Conservation (phyloP, 2,329 filamentous ascomycete genomes). For the Sporothrix pallida region DNA sequence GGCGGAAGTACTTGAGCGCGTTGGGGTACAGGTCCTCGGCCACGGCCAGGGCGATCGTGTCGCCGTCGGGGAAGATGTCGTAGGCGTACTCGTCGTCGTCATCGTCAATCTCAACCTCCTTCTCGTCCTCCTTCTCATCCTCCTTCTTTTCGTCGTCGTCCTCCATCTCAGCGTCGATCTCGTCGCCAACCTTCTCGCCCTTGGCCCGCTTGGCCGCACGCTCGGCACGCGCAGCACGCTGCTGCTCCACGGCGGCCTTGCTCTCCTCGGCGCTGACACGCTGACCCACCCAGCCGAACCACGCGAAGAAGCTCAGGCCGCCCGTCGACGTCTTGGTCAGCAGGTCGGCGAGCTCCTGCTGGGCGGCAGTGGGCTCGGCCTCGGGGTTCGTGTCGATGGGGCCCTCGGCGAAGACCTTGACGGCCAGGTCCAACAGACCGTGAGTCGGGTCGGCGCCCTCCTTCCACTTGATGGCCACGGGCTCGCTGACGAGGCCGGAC, state of each 20-base stretch:
- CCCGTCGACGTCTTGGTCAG: constrained; percentile 67
- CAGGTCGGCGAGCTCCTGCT: too few species aligned
- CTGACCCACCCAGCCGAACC: constrained; percentile 79
- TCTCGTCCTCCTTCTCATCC: constrained; percentile 52
- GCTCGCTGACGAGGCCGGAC: constrained; percentile 83
- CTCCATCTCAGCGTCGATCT: constrained; percentile 40
- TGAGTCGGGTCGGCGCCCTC: constrained; percentile 81
- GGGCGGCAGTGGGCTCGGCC: constrained; percentile 55
- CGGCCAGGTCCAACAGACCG: constrained; percentile 76
- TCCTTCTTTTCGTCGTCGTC: constrained; percentile 45
- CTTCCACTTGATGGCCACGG: constrained; percentile 88
- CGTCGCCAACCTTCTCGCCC: constrained; percentile 44
- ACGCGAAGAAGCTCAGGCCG: constrained; percentile 82
- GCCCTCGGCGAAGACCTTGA: constrained; percentile 70
- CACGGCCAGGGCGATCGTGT: constrained; percentile 79
- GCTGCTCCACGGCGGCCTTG: constrained; percentile 63
- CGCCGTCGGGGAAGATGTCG: constrained; percentile 88
- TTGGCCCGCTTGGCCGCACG: constrained; percentile 42
- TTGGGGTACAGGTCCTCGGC: constrained; percentile 88
- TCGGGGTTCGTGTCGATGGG: constrained; percentile 41
- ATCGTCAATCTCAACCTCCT: constrained; percentile 55
- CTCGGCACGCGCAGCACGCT: constrained; percentile 49
- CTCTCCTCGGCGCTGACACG: constrained; percentile 76
- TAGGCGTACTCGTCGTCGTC: constrained; percentile 63
- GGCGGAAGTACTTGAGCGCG: constrained; percentile 87